These are phyloP conservation scores for Tulasnella sp. DNA, from an alignment of 768 basidiomycete genomes.

Conservation along the genomic window DNA sequence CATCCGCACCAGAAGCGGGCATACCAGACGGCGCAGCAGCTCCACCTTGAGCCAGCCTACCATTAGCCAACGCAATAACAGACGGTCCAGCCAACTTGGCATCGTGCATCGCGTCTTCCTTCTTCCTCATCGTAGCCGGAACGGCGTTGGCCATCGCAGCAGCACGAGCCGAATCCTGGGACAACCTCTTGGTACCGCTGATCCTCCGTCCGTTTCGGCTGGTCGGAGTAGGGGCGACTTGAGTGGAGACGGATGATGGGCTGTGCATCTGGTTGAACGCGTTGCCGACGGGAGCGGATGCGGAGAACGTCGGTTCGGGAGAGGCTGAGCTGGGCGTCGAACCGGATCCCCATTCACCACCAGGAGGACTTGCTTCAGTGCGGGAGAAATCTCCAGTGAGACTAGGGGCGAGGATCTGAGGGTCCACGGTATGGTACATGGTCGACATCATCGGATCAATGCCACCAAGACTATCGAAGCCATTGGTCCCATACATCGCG, in stretches of 20 bases:
- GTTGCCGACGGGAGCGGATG: slow-evolving; percentile 10
- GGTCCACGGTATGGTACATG: slow-evolving; percentile 55
- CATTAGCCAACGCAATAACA: slow-evolving; percentile 19
- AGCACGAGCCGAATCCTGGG: slow-evolving; percentile 36
- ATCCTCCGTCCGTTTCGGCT: slow-evolving; percentile 45
- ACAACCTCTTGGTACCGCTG: slow-evolving; percentile 53
- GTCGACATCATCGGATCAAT: slow-evolving; percentile 16
- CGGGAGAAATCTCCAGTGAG: slow-evolving; percentile 37
- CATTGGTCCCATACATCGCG: neutral
- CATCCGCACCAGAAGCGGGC: slow-evolving; percentile 37
- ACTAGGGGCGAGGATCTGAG: slow-evolving; percentile 61
- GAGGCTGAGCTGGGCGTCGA: slow-evolving; percentile 45
- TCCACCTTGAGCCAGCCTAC: neutral
- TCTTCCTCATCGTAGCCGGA: slow-evolving; percentile 14
- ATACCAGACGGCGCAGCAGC: neutral
- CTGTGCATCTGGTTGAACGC: slow-evolving; percentile 4
- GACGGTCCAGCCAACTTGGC: slow-evolving; percentile 6
- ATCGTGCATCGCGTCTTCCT: slow-evolving; percentile 7
- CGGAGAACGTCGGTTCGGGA: slow-evolving; percentile 36
- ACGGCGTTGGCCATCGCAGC: slow-evolving; percentile 8
- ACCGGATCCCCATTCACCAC: slow-evolving; percentile 64
- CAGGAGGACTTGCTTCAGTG: slow-evolving; percentile 66
- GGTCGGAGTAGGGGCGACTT: slow-evolving; percentile 61
- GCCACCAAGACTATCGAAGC: neutral
- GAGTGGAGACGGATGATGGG: slow-evolving; percentile 30